A percentile compares a stretch with the other conserved stretches of the same genome.
Conservation (phyloP, 345 rosid species). For the Eucalyptus tenuipes region DNA sequence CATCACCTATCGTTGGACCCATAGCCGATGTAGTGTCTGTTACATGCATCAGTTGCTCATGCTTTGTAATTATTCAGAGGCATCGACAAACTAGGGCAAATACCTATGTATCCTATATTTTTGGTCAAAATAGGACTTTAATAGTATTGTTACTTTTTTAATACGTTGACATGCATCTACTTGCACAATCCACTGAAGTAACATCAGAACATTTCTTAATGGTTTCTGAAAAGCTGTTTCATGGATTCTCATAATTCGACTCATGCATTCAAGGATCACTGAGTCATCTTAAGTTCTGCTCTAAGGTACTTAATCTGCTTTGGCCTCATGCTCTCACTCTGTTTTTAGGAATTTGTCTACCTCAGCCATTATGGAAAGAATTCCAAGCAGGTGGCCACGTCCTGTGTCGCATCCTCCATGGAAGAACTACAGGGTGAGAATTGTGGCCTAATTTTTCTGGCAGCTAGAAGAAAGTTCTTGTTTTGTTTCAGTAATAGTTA, state of each 20-base stretch:
- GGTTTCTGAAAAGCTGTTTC: not conserved
- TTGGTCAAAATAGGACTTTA: no score
- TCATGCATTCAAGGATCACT: not conserved
- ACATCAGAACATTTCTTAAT: not conserved
- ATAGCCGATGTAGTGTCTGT: no score
- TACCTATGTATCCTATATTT: no score
- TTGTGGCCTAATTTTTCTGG: not conserved
- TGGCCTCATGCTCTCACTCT: not conserved
- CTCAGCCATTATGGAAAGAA: conserved; percentile 87
- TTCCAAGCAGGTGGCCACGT: conserved; percentile 96
- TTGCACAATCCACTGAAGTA: no score
- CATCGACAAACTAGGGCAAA: no score
- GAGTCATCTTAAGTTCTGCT: not conserved
- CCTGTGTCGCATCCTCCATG: conserved; percentile 96
- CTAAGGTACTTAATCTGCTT: not conserved
- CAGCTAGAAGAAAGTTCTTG: not conserved
- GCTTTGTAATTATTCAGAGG: no score
- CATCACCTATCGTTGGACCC: no score
- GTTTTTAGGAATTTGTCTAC: conserved; percentile 54
- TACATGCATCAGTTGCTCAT: no score
- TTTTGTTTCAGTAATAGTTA: not conserved
- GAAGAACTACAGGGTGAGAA: conserved; percentile 91
- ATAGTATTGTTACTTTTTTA: no score
- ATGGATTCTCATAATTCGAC: not conserved
- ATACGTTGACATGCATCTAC: no score